Base-by-base conservation (phyloP, 2,329 filamentous ascomycete genomes). In the Sclerotinia trifoliorum region DNA sequence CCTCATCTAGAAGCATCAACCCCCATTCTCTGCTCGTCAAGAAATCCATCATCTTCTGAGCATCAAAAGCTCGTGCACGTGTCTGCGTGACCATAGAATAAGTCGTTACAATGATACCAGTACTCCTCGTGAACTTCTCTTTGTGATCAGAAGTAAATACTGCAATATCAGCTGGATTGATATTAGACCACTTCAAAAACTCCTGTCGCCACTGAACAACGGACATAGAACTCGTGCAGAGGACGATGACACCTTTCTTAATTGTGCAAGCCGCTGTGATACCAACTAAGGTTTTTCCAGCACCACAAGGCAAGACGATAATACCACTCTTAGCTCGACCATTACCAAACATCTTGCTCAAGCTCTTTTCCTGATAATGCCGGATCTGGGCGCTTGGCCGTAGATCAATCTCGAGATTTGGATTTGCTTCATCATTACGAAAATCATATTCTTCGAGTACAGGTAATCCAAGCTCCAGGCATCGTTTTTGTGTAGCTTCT, bases 321-420 rank as follows among this genome's bases (percentile, higher is more conserved):
- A 99, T 96, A 68, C 95, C 95, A 79, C 93, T 97, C 81, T 97
- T 95, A 19, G 95, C 95, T 80, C 95, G 90, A 62, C 94, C 94
- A 77, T 99, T 99, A 77, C 95, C 94, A 78, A 99, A 99, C 95
- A 99, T 99, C 80, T 99, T 99, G 81, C 92, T 96, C 13, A 99
- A 83, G 73, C 93, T 96, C 81, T 97, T 96, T 79, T 99, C 95
- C 78, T 99, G 95, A 75, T 99, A 99, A 82, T 86, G 89, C 78
- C 94, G 89, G 77, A 98, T 98, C 76, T 94, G 91, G 0, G 94
- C 94, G 68, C 90, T 89, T 0, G 94, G 94, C 74, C 91, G 91
- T 61, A 98, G 83, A 78, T 98, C 94, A 74, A 99, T 99, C 68
- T 98, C 93, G 48, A 99, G 83, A 63, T 92, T 97, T 0, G 94